Evolutionary conservation across 2,329 filamentous ascomycete genomes (phyloP).

Genomic region (Botrytis tulipae): DNA sequence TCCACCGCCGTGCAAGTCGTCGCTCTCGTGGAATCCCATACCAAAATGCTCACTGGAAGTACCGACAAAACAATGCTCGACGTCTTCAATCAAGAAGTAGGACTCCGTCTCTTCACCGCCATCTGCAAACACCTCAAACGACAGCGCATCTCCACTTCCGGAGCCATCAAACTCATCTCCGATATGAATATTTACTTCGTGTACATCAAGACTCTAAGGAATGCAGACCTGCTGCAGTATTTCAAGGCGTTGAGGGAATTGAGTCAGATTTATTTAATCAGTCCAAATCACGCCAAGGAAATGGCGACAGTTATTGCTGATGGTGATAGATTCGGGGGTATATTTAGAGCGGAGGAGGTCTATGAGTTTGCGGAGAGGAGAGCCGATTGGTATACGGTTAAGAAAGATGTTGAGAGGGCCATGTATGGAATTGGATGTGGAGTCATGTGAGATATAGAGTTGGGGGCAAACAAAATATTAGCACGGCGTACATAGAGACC

Average conservation of each 20-base stretch:
- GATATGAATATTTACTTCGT: slow-evolving; percentile 94
- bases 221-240: slow-evolving; percentile 81
- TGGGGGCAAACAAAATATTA: background rate
- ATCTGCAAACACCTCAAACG: slow-evolving; percentile 97
- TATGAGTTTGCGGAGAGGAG: slow-evolving; percentile 94
- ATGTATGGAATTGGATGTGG: slow-evolving; percentile 94
- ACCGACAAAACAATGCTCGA: slow-evolving; percentile 98
- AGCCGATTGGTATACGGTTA: slow-evolving; percentile 93
- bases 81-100: slow-evolving; percentile 97
- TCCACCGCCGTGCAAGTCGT: slow-evolving; percentile 77
- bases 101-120: slow-evolving; percentile 83
- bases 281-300: slow-evolving; percentile 82
- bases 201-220: slow-evolving; percentile 78
- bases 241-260: slow-evolving; percentile 90
- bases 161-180: slow-evolving; percentile 88
- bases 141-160: slow-evolving; percentile 85
- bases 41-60: slow-evolving; percentile 86
- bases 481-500: background rate
- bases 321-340: slow-evolving; percentile 81
- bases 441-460: slow-evolving; percentile 41
- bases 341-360: slow-evolving; percentile 94
- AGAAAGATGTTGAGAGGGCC: slow-evolving; percentile 83
- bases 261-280: slow-evolving; percentile 93
- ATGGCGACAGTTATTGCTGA: slow-evolving; percentile 95
- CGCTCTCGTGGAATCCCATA: slow-evolving; percentile 83